Evolutionary conservation across 116 monocot genomes (phyloP).

Genomic region (Posidonia oceanica): DNA sequence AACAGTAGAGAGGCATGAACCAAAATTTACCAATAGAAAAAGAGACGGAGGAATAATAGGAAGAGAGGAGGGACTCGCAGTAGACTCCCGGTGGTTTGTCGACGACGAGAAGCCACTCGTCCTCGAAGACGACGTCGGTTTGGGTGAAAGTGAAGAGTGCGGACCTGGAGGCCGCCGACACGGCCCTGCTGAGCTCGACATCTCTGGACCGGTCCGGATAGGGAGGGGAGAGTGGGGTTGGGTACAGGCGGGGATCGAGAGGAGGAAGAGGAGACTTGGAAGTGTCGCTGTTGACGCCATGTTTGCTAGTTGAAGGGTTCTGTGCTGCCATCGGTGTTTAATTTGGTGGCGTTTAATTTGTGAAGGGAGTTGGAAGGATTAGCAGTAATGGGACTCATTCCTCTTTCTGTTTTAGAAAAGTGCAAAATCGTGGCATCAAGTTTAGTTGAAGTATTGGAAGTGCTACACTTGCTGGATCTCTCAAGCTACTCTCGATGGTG

Average conservation of each 20-base stretch:
- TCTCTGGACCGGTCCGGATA: constrained; percentile 63
- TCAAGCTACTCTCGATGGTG: too few relatives aligned
- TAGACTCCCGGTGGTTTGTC: constrained; percentile 85
- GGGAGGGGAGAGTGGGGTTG: constrained; percentile 64
- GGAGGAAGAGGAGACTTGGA: background rate
- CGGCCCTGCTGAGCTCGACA: constrained; percentile 65
- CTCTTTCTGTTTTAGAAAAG: too few relatives aligned
- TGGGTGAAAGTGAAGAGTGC: constrained; percentile 22
- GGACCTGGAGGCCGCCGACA: constrained; percentile 58
- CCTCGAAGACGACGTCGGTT: constrained; percentile 48
- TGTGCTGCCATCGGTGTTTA: background rate
- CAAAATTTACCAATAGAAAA: background rate
- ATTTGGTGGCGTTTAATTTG: too few relatives aligned
- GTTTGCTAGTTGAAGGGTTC: background rate
- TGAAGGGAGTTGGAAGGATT: too few relatives aligned
- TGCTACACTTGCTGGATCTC: too few relatives aligned
- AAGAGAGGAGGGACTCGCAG: constrained; percentile 70
- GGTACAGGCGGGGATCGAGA: constrained; percentile 22
- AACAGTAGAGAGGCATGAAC: background rate
- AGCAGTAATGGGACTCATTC: too few relatives aligned
- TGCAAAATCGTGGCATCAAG: too few relatives aligned
- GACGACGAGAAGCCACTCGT: constrained; percentile 61
- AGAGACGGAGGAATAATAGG: constrained; percentile 9
- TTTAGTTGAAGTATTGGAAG: too few relatives aligned
- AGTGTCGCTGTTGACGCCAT: background rate